Evolutionary conservation across 768 basidiomycete genomes (phyloP).

Genomic region (Naematelia encephala): DNA sequence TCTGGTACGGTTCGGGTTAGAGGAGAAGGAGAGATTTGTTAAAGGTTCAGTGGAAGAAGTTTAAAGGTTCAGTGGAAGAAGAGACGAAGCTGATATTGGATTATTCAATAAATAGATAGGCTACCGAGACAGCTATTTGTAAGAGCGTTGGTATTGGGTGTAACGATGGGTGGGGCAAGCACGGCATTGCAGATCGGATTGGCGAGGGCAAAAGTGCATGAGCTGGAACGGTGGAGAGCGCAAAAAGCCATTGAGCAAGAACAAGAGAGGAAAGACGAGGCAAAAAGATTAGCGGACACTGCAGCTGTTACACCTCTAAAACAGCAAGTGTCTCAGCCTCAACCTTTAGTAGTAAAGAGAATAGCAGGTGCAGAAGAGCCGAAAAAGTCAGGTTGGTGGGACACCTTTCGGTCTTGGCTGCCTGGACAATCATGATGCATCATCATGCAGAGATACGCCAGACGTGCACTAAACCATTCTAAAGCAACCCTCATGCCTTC

Average conservation of each 20-base stretch:
- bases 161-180: constrained; percentile 33
- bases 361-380: neutral
- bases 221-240: neutral
- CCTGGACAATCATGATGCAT: neutral
- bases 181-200: constrained; percentile 20
- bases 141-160: constrained; percentile 39
- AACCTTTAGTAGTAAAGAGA: neutral
- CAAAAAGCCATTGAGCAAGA: neutral
- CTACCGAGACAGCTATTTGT: constrained; percentile 40
- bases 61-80: too few relatives aligned
- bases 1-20: too few relatives aligned
- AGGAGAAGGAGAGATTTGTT: too few relatives aligned
- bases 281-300: neutral
- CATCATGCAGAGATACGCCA: neutral
- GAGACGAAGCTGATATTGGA: too few relatives aligned
- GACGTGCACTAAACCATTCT: too few relatives aligned
- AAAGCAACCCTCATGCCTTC: neutral
- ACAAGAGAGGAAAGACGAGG: neutral
- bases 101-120: too few relatives aligned
- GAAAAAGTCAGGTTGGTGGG: neutral
- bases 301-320: neutral
- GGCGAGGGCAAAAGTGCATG: neutral
- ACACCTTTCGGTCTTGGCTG: neutral
- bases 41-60: too few relatives aligned
- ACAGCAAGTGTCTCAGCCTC: neutral